Base-by-base conservation (phyloP, 2,329 filamentous ascomycete species). In the Ophiostoma angusticollis region DNA sequence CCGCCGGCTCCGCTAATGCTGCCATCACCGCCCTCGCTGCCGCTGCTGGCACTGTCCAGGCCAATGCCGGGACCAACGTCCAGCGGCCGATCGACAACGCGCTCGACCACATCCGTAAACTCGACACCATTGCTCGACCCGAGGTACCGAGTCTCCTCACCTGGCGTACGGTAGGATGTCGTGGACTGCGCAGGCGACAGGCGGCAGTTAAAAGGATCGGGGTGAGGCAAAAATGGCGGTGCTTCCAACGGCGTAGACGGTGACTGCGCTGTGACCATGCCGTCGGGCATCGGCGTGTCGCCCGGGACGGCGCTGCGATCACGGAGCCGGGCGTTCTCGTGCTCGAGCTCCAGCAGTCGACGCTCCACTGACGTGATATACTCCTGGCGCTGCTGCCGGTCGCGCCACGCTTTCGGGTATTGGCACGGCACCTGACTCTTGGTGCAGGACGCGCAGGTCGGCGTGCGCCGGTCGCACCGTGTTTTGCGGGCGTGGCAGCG, bases 401-500 rank as follows among this genome's bases (percentile, higher is more conserved):
- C 37, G 18, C 30, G 31, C 37, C 37, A 39, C 12, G 33, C 34
- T 22, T 39, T 39, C 8, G 37, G 37, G 13, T 39, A 39, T n/a
- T 34, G 37, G 24, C 37, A 39, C 9, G 22, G 30, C 22, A 31
- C 37, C 18, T 33, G 37, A 13, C 37, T 24, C 23, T 39, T 39
- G 16, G 37, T 27, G 18, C 37, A 39, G 13, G 30, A 39, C 18
- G 37, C 29, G 37, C 37, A 39, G 16, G 13, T 25, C 24, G 37
- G 37, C 30, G 17, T 22, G 16, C 31, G 37, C 17, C 37, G 30
- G 31, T 39, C 37, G 37, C 37, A 39, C 23, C 34, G 33, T 12
- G 30, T 33, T 31, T 39, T 39, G 13, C 37, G 37, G 22, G 37
- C 24, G 17, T 39, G 37, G 37, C 37, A 39, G 23, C 37, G 37